Evolutionary conservation across 1,284 basidiomycete species (phyloP), one percentile per base, ranked within the genome.

Genomic region (Ceratobasidium sp.): DNA sequence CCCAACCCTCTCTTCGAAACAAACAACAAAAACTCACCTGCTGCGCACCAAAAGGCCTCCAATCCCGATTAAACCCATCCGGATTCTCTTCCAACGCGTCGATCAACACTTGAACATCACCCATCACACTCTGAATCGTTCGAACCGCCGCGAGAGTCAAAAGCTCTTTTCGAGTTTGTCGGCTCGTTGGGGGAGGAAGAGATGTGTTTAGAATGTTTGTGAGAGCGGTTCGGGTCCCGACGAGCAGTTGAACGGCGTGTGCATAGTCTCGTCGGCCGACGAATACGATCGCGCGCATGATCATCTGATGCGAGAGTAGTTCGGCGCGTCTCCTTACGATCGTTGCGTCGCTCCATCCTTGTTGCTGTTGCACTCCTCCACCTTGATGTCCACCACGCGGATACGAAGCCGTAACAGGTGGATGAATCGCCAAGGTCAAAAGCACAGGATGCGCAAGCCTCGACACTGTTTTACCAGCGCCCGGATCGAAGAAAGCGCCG

Each of bases 251-350:
- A 82, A 93, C 91, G 1, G 96, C 96, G 80, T 96, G 94, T 0
- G 90, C 87, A 84, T 91, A 94, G 84, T 97, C 97, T 83, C 94
- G 91, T 81, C 95, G 88, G 23, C 94, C 94, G 64, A 97, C 95
- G 42, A 97, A 89, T 26, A 98, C 92, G 38, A 98, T 89, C 9
- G 94, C 93, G 26, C 96, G 92, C 1, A 95, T 96, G 83, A 98
- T 94, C 95, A 98, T 98, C 85, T 98, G 96, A 40, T 92, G 93
- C 13, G 94, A 92, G 40, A 98, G 89, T 5, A 98, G 89, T 86
- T 98, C 96, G 94, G 97, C 97, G 40, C 96, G 87, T 54, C 96
- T 89, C n/a, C 96, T 90, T 33, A 97, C 92, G 80, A 98, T 95
- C 54, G 93, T 91, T 0, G 95, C 92, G 83, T 97, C 94, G 0